Evolutionary conservation across 352 stramenopile species (phyloP), one percentile per base, ranked within the genome.

Genomic region (Pythium pyrilobum): DNA sequence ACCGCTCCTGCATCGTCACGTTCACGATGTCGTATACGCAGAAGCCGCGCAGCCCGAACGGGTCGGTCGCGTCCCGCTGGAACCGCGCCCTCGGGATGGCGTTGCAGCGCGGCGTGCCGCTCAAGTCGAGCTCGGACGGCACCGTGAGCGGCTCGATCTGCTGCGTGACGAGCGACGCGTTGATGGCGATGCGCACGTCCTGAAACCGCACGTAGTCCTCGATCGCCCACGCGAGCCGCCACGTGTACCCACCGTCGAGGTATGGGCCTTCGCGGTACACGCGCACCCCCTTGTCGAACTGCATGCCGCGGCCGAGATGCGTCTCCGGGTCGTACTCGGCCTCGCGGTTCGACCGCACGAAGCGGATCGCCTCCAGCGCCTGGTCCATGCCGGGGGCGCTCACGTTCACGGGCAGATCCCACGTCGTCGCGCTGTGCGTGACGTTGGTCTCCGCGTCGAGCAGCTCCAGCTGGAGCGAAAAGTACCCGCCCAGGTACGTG

Each of bases 261-360:
- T 73, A 83, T 8, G 81, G 81, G 0, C 81, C 81, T 20, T 85
- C 71, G 8, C 81, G 78, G 33, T 69, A 73, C 10, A 92, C 78
- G 3, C 78, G 78, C 10, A 92, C 81, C 12, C 81, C 81, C 44
- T 87, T 89, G 40, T 89, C 78, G 33, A 89, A 87, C 51, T 73
- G 67, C 21, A 78, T 69, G 0, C 74, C 78, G 4, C 75, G 72
- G 55, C 70, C 74, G 0, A 72, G 23, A n/a, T 64, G 54, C 5
- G 75, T 86, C 52, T 85, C 72, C 0, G 70, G 67, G 27, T 85
- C 55, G 33, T 74, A 89, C 41, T 92, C 81, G 0, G 62, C 73
- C 23, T 87, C 74, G 12, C 81, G 70, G 36, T 89, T 82, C 1
- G 81, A 87, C 2, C 67, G 72, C 16, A 92, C 79, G 38, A 88